Conservation (phyloP, 1,139 yeast genomes). For the Hyphopichia fennica region DNA sequence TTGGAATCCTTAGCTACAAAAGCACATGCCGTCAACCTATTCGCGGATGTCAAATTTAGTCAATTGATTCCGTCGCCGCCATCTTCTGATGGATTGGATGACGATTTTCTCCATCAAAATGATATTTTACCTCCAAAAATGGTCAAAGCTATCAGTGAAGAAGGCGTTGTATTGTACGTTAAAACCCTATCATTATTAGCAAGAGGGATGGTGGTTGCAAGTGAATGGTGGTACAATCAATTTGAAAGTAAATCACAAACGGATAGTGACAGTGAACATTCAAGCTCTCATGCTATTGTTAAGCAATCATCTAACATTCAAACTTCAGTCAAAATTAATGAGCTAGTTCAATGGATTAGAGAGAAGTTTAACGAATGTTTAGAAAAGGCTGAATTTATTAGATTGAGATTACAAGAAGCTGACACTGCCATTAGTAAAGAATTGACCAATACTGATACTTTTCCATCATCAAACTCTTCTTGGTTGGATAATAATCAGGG, state of each 20-base stretch:
- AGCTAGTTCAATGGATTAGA: conserved; percentile 89
- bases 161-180: conserved; percentile 81
- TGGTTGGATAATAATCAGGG: background rate
- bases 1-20: conserved; percentile 83
- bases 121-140: conserved; percentile 60
- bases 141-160: conserved; percentile 67
- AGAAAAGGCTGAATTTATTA: conserved; percentile 82
- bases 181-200: conserved; percentile 81
- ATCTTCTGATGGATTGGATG: conserved; percentile 44
- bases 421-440: conserved; percentile 26
- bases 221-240: conserved; percentile 77
- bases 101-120: conserved; percentile 37
- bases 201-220: conserved; percentile 80
- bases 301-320: conserved; percentile 12
- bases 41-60: conserved; percentile 87
- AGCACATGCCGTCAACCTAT: conserved; percentile 83
- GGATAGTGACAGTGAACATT: background rate
- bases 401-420: conserved; percentile 55
- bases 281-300: conserved; percentile 2
- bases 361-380: conserved; percentile 85
- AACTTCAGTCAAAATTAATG: conserved; percentile 55
- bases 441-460: conserved; percentile 1
- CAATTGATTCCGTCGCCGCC: conserved; percentile 83
- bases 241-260: conserved; percentile 26
- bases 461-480: conserved; percentile 6